phyloP scores from a whole-genome alignment of 78 protist species.

The Dictyostelium intermedium region DNA sequence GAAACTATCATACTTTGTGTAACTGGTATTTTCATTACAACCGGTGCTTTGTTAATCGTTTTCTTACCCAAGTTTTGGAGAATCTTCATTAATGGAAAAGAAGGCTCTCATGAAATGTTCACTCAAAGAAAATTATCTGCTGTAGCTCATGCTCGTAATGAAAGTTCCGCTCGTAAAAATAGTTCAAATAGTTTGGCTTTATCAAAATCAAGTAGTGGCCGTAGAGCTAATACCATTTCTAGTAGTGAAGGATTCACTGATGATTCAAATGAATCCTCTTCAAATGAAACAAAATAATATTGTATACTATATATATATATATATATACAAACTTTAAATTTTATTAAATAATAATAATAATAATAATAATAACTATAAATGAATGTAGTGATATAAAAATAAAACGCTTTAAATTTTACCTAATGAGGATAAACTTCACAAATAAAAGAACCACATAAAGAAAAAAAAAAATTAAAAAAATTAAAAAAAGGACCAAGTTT shows the following conservation, averaged over 20 bases:
- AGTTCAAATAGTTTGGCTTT: not conserved
- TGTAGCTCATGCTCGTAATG: not conserved
- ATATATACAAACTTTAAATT: too few species aligned
- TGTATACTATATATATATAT: too few species aligned
- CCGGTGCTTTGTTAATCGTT: not conserved
- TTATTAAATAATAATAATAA: too few species aligned
- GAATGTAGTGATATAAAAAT: too few species aligned
- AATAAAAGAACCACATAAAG: too few species aligned
- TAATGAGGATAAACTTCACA: too few species aligned
- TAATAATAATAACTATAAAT: too few species aligned
- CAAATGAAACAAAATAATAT: not conserved
- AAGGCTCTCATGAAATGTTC: not conserved
- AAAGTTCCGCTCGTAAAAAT: not conserved
- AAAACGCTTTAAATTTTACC: too few species aligned
- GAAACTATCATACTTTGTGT: constrained; percentile 23
- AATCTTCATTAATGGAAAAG: not conserved
- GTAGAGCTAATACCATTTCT: not conserved
- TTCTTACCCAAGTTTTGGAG: constrained; percentile 41
- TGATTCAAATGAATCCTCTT: not conserved
- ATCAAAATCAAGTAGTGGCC: not conserved
- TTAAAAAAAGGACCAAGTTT: too few species aligned
- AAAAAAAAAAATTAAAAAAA: too few species aligned
- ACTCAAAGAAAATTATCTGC: not conserved
- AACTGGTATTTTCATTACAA: constrained; percentile 23
- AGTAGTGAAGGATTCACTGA: not conserved